Evolutionary conservation across 805 yeast genomes (phyloP), one percentile per base, ranked within the genome.

Genomic region (Blastobotrys parvus): DNA sequence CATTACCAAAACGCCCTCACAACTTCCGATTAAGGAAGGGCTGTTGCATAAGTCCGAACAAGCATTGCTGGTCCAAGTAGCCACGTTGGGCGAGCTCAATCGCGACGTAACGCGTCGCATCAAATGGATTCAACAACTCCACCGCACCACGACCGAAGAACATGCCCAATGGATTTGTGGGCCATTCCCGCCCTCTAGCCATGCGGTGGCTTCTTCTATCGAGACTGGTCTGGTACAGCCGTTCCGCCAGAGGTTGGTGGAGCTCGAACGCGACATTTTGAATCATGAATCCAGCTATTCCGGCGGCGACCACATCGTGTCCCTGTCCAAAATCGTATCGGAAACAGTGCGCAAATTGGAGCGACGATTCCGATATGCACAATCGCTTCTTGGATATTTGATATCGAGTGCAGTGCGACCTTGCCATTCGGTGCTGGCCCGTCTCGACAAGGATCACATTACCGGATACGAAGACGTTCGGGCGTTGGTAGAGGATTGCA

Each of bases 31-130:
- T 25, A 27, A 27, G 13, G 41, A 30, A 31, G 33, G 23, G 17
- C 39, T 41, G n/a, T 36, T 53, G 16, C 54, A 50, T 39, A 43
- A 50, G 3, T 43, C 54, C 2, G 57, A 53, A 19, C 47, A 38
- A 7, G 44, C 47, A 3, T 35, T 49, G 19, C 37, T 46, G 17
- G 42, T 22, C n/a, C 46, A 50, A 39, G 43, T 45, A 4, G 45
- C 49, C 2, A 31, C 29, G 22, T 43, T 54, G 31, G 57, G 56
- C 35, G 23, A 35, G 39, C 44, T 49, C 21, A 44, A 46, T 29
- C 11, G 41, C 15, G 42, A 27, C 13, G 38, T 53, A 11, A 37
- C 42, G 37, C 18, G 36, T 21, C 16, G 31, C 37, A 36, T 38
- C 7, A 22, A 39, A 10, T 13, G 43, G 35, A 38, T 38, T 15